Conservation (phyloP, 108 stramenopile genomes). For the Cyclotella distinguenda region DNA sequence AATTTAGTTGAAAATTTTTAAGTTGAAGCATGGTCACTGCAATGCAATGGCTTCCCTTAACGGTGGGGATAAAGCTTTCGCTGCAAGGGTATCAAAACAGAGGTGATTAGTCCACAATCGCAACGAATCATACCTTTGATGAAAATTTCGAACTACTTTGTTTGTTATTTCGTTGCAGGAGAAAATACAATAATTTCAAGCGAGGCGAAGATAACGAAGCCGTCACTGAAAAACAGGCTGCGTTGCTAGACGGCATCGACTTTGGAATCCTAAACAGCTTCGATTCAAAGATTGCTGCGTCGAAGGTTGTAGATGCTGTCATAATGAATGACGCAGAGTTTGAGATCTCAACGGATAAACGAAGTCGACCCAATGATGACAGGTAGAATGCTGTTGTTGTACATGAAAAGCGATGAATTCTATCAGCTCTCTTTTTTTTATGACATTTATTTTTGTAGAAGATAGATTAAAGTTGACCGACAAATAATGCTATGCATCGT, state of each 20-base stretch:
- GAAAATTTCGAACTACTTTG: too few relatives aligned
- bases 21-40: slow-evolving; percentile 20
- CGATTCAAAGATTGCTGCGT: neutral
- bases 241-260: neutral
- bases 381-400: neutral
- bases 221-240: slow-evolving; percentile 1
- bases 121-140: too few relatives aligned
- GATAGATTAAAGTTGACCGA: neutral
- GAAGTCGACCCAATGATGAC: neutral
- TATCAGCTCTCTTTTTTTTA: neutral
- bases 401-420: neutral
- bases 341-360: neutral
- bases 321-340: neutral
- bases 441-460: neutral
- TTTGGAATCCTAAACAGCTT: neutral
- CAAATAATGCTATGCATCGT: neutral
- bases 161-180: too few relatives aligned
- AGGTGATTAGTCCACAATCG: slow-evolving; percentile 13
- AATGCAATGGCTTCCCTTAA: slow-evolving; percentile 13
- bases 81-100: slow-evolving; percentile 30
- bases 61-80: slow-evolving; percentile 20
- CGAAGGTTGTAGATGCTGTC: slow-evolving; percentile 11
- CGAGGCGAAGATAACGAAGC: neutral
- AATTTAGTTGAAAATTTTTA: slow-evolving; percentile 31
- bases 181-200: slow-evolving; percentile 4